Evolutionary conservation across 805 yeast genomes (phyloP).

Genomic region (Yarrowia sp.): DNA sequence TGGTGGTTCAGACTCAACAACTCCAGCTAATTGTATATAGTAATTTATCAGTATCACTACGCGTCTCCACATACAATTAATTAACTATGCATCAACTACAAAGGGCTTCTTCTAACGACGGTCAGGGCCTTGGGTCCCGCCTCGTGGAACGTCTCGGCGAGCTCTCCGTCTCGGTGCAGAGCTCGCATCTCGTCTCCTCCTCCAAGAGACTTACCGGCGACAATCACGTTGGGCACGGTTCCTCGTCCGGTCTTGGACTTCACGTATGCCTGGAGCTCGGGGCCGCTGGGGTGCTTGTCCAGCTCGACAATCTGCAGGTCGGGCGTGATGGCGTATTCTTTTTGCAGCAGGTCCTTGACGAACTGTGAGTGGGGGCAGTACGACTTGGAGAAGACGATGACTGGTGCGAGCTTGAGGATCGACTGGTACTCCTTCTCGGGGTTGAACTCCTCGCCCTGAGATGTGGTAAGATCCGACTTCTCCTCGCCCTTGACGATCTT

Average conservation of each 20-base stretch:
- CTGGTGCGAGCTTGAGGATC: slow-evolving; percentile 45
- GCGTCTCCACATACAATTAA: neutral
- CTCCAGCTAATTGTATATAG: neutral
- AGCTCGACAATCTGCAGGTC: slow-evolving; percentile 72
- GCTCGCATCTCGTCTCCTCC: slow-evolving; percentile 80
- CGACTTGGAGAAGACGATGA: slow-evolving; percentile 52
- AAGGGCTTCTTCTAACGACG: slow-evolving; percentile 10
- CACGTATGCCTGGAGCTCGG: slow-evolving; percentile 69
- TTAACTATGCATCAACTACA: neutral
- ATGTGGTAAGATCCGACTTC: slow-evolving; percentile 32
- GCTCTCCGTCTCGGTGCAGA: slow-evolving; percentile 56
- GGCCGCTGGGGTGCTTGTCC: slow-evolving; percentile 76
- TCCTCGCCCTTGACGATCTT: slow-evolving; percentile 29
- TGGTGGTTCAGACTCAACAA: slow-evolving; percentile 22
- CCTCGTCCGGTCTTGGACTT: slow-evolving; percentile 66
- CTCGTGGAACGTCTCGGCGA: slow-evolving; percentile 50
- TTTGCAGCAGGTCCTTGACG: slow-evolving; percentile 63
- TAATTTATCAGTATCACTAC: too few relatives aligned
- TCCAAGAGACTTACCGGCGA: slow-evolving; percentile 75
- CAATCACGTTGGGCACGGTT: slow-evolving; percentile 88
- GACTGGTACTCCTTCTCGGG: slow-evolving; percentile 54
- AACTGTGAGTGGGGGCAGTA: slow-evolving; percentile 66
- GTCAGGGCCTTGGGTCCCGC: slow-evolving; percentile 5
- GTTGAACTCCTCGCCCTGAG: slow-evolving; percentile 43
- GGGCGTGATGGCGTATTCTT: slow-evolving; percentile 70